Evolutionary conservation across 176 grass and related monocot species (phyloP), one percentile per base, ranked within the genome.

Genomic region (Tillandsia fasciculata): DNA sequence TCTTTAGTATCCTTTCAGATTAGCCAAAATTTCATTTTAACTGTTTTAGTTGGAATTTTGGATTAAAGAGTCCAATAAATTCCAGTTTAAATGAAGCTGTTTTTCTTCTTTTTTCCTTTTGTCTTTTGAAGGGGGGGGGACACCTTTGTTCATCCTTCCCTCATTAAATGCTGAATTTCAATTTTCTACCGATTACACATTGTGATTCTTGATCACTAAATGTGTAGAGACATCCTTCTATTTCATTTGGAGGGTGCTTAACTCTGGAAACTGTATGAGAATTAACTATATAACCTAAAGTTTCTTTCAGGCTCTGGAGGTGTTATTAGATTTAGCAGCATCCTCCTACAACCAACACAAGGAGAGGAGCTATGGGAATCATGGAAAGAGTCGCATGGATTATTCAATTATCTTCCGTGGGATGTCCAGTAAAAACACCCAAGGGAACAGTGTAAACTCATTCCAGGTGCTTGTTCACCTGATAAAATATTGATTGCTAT

Each of bases 311-410:
- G 93, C 93, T 42, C 49, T 97, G 70, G 89, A 90, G 50, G 51
- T 71, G 26, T 86, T 97, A 47, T 89, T 97, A 29, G 79, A 92
- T 82, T 76, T 92, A 54, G 87, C 93, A 67, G 83, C 80, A 58
- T 52, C 73, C 5, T 82, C 77, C 52, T 74, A 66, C 9, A 3
- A 69, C 75, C 50, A 66, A 75, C 50, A 73, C 53, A 78, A 69
- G 53, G 76, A 86, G 68, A 76, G 67, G 51, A 59, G 50, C 29
- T 53, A 52, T 71, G 24, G 57, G 26, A 69, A 67, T 77, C 9
- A 10, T 66, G 56, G 57, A 70, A 77, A 67, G 27, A 78, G 79
- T 47, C 18, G 47, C 59, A 51, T 59, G 15, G 15, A n/a, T 22
- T 79, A 69, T 81, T 59, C 63, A 20, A 52, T 68, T 79, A 70